Conservation (phyloP, 495 filamentous ascomycete genomes). For the Aspergillus saccharolyticus region DNA sequence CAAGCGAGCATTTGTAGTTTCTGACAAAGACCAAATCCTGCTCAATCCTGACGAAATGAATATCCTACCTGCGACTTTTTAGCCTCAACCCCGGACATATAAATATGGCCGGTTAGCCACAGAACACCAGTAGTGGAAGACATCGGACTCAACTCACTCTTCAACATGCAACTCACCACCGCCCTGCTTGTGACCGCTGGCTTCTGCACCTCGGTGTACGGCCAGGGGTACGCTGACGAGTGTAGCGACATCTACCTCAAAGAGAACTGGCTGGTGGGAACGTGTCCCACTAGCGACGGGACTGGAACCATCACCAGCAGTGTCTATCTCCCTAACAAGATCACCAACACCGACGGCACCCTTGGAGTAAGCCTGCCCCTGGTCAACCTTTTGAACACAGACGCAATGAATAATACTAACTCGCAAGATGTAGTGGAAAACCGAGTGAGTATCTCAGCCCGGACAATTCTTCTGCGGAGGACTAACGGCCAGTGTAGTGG, state of each 20-base stretch:
- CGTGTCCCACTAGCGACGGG: slow-evolving; percentile 2
- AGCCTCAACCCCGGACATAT: not conserved
- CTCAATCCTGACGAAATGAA: not conserved
- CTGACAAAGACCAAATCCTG: not conserved
- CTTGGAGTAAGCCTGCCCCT: not conserved
- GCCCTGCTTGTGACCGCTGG: not conserved
- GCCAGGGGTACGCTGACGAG: slow-evolving; percentile 1
- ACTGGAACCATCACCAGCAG: slow-evolving; percentile 4
- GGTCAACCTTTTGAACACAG: not conserved
- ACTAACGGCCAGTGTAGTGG: not conserved
- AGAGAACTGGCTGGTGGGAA: slow-evolving; percentile 1
- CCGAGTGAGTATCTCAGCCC: not conserved
- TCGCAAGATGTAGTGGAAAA: not conserved
- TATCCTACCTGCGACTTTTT: not conserved
- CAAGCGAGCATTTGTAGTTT: not conserved
- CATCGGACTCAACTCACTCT: no score
- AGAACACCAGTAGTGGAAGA: not conserved
- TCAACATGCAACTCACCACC: not conserved
- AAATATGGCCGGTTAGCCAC: not conserved
- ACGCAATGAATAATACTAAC: not conserved
- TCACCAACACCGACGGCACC: not conserved
- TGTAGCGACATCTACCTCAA: slow-evolving; percentile 4
- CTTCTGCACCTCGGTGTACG: not conserved
- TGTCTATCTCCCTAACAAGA: slow-evolving; percentile 4
- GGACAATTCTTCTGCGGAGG: no score